These are phyloP conservation scores for Cydonia oblonga DNA, from an alignment of 331 rosid genomes.

Conservation along the genomic window DNA sequence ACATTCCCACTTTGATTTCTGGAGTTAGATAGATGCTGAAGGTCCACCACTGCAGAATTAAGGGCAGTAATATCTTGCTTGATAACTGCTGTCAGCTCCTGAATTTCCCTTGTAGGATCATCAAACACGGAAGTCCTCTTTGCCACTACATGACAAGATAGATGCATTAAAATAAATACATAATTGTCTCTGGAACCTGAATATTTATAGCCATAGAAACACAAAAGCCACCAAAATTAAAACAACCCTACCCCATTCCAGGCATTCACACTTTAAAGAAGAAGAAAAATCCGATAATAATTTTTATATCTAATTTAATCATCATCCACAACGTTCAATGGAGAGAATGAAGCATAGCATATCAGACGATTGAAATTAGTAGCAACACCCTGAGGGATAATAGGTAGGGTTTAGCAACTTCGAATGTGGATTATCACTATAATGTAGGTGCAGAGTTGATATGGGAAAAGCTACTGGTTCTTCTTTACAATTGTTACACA, in stretches of 20 bases:
- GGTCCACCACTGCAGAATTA: constrained; percentile 87
- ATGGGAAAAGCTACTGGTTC: not conserved
- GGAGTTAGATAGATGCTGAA: constrained; percentile 55
- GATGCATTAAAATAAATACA: not conserved
- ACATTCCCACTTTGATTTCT: constrained; percentile 56
- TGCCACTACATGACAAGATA: constrained; percentile 52
- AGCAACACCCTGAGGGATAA: no score
- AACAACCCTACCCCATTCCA: not conserved
- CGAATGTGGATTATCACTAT: not conserved
- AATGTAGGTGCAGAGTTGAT: not conserved
- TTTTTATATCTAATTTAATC: not conserved
- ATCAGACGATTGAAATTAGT: not conserved
- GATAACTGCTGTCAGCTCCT: constrained; percentile 75
- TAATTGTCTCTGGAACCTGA: not conserved
- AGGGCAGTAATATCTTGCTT: constrained; percentile 90
- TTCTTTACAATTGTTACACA: not conserved
- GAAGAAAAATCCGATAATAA: not conserved
- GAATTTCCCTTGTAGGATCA: constrained; percentile 83
- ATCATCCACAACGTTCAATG: not conserved
- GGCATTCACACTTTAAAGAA: not conserved
- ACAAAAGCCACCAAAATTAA: not conserved
- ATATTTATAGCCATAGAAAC: not conserved
- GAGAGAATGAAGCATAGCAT: not conserved
- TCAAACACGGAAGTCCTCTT: constrained; percentile 83
- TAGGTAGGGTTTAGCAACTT: not conserved